phyloP scores from a whole-genome alignment of 176 grass and related monocot genomes.

The Zizania latifolia region DNA sequence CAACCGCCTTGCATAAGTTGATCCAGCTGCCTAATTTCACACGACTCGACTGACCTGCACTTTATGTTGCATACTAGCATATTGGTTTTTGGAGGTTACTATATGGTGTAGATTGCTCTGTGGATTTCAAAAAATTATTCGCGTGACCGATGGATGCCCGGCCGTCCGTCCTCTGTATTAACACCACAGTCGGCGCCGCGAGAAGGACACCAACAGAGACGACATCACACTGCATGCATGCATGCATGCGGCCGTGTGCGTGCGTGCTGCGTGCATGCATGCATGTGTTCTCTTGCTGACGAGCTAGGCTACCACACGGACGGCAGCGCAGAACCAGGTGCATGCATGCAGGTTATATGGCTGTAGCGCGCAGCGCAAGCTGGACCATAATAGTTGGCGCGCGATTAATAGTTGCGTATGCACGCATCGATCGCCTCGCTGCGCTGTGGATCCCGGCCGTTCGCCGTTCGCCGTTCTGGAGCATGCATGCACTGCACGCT shows the following conservation, averaged over 20 bases:
- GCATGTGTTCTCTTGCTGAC: conserved; percentile 18
- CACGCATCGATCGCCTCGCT: neutral
- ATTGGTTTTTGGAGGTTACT: neutral
- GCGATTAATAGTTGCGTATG: conserved; percentile 1
- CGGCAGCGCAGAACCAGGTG: conserved; percentile 6
- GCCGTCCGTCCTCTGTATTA: too few species aligned
- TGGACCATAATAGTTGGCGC: conserved; percentile 15
- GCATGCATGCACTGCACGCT: neutral
- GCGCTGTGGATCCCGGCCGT: too few species aligned
- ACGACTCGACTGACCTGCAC: neutral
- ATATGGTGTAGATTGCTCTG: too few species aligned
- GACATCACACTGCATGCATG: too few species aligned
- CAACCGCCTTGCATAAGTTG: neutral
- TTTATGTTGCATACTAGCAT: too few species aligned
- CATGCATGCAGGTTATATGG: conserved; percentile 14
- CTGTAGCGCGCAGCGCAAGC: neutral
- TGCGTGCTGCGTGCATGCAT: neutral
- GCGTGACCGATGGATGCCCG: too few species aligned
- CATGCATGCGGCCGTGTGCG: too few species aligned
- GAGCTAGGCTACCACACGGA: neutral
- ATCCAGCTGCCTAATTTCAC: neutral
- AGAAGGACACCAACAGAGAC: too few species aligned
- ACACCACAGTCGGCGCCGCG: too few species aligned
- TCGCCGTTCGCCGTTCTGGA: too few species aligned
- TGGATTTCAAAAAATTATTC: too few species aligned